Base-by-base conservation (phyloP, 176 grass and related monocot species). In the Zizania latifolia region DNA sequence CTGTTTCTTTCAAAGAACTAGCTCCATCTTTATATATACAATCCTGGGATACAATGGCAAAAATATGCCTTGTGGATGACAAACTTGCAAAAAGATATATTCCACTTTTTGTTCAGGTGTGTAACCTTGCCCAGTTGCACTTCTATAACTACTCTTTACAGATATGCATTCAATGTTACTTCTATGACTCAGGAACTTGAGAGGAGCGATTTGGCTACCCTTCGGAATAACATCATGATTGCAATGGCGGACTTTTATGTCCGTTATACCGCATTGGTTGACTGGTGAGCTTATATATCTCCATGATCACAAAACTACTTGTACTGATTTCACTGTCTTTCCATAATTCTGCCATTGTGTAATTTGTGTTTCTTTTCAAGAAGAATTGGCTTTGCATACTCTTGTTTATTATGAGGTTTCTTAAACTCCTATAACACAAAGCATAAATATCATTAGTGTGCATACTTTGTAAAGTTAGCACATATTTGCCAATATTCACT, bases 191-290 rank as follows among this genome's bases (percentile, higher is more conserved):
- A 97, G 94, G 94, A 97, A 68, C 91, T 97, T 70, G 94, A 93
- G 72, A 87, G 70, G 78, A 97, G 94, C 81, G 84, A 97, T 77
- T 81, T 73, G 35, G 86, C 91, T 56, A 83, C 88, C 62, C 88
- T 97, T 43, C 90, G 94, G 66, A 97, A 97, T 70, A 97, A 97
- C 55, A 91, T 93, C 44, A 97, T 97, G 88, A 68, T 97, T 71
- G 84, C 84, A 15, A 88, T 93, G 94, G 86, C 94, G 28, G 94
- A 97, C 68, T 98, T 98, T 71, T 98, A 90, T 89, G 89, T 98
- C 44, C 86, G 94, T 50, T 98, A 94, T 50, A 98, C 94, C 3
- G 86, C 94, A 67, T 76, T 93, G 68, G 91, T 98, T 81, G 94
- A 98, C 74, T 86, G 91, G 94, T 98, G 79, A 70, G 80, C 30